Conservation (phyloP, 306 rosid genomes). For the Prunus campanulata region DNA sequence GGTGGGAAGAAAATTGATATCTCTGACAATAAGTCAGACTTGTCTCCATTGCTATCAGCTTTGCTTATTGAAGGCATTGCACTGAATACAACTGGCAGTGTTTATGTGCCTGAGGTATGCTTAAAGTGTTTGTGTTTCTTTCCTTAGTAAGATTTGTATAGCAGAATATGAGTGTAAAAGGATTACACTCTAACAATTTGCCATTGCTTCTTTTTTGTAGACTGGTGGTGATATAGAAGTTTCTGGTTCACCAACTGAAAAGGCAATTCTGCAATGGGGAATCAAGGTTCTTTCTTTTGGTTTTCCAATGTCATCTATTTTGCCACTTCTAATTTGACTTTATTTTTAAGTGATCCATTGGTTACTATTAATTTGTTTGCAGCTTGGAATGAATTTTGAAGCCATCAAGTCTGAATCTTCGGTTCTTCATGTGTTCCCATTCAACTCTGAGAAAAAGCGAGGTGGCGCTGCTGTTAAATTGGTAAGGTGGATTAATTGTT, state of each 20-base stretch:
- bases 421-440: conserved; percentile 73
- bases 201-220: conserved; percentile 35
- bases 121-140: not conserved
- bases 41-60: conserved; percentile 41
- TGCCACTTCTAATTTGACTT: not conserved
- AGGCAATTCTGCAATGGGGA: conserved; percentile 79
- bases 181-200: not conserved
- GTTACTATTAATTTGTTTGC: conserved; percentile 30
- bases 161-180: not conserved
- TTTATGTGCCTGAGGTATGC: conserved; percentile 66
- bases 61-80: conserved; percentile 73
- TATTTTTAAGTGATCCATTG: not conserved
- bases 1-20: conserved; percentile 57
- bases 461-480: conserved; percentile 66
- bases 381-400: conserved; percentile 84
- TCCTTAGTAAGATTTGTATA: not conserved
- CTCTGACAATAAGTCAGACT: conserved; percentile 46
- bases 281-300: conserved; percentile 43
- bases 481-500: conserved; percentile 32
- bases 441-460: conserved; percentile 82
- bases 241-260: conserved; percentile 94
- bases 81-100: conserved; percentile 71
- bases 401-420: conserved; percentile 52
- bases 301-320: not conserved
- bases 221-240: conserved; percentile 53